Conservation (phyloP, 305 asterid genomes). For the Fraxinus ornus region DNA sequence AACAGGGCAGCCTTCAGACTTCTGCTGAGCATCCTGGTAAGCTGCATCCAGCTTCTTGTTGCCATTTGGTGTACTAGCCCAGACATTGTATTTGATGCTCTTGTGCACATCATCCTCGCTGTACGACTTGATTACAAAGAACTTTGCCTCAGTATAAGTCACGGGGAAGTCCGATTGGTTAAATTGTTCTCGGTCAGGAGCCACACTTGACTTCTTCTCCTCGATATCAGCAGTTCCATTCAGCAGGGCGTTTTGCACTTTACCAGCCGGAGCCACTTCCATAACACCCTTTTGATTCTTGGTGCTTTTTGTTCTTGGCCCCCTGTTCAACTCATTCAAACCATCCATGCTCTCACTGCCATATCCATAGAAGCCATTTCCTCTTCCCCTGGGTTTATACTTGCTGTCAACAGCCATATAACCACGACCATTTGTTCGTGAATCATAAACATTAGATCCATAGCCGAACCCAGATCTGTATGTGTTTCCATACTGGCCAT, state of each 20-base stretch:
- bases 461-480: conserved; percentile 53
- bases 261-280: conserved; percentile 48
- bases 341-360: conserved; percentile 63
- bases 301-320: conserved; percentile 61
- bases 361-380: conserved; percentile 44
- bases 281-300: conserved; percentile 46
- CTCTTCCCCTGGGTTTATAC: conserved; percentile 66
- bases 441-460: conserved; percentile 50
- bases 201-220: conserved; percentile 29
- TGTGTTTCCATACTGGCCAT: conserved; percentile 54
- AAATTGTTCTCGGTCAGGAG: conserved; percentile 55
- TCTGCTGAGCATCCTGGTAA: conserved; percentile 47
- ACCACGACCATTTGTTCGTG: conserved; percentile 47
- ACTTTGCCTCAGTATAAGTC: conserved; percentile 51
- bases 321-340: conserved; percentile 65
- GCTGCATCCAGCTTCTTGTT: conserved; percentile 71
- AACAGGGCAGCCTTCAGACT: conserved; percentile 50
- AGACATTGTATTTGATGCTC: conserved; percentile 68
- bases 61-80: conserved; percentile 85
- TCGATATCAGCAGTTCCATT: conserved; percentile 38
- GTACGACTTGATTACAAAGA: conserved; percentile 69
- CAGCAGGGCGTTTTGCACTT: conserved; percentile 51
- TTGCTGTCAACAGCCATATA: conserved; percentile 60
- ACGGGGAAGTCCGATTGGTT: conserved; percentile 41
- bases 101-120: conserved; percentile 80